phyloP scores from a whole-genome alignment of 1,284 basidiomycete genomes.

The Rhodotorula sp. region DNA sequence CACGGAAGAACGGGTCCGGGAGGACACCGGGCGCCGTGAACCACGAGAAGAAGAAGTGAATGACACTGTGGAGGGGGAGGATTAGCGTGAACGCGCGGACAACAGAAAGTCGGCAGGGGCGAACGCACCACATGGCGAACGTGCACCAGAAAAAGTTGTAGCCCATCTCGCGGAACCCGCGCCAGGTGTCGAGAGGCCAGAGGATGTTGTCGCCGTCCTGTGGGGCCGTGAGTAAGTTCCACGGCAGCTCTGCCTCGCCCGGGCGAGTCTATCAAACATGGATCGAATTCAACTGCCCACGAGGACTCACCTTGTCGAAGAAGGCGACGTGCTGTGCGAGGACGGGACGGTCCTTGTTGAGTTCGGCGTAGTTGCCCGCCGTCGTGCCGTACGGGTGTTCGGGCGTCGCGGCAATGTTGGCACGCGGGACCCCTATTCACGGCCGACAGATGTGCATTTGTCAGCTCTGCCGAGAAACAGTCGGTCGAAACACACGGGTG shows the following conservation, averaged over 20 bases:
- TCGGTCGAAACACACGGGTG: no score
- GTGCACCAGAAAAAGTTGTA: constrained; percentile 54
- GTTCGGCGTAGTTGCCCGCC: constrained; percentile 21
- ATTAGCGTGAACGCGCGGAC: not conserved
- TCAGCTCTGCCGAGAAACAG: not conserved
- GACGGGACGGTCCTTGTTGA: constrained; percentile 24
- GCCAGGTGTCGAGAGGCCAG: constrained; percentile 60
- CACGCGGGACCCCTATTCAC: constrained; percentile 19
- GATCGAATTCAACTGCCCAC: not conserved
- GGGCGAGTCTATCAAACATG: no score
- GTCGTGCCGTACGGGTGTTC: constrained; percentile 33
- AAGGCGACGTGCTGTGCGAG: constrained; percentile 31
- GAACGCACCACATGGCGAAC: constrained; percentile 47
- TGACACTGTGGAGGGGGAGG: constrained; percentile 39
- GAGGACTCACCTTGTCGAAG: constrained; percentile 19
- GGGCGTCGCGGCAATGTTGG: constrained; percentile 28
- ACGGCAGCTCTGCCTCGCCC: not conserved
- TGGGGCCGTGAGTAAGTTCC: not conserved
- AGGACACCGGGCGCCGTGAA: constrained; percentile 46
- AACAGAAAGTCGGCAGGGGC: no score
- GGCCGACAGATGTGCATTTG: not conserved
- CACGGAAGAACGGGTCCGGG: constrained; percentile 55
- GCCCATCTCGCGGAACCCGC: constrained; percentile 54
- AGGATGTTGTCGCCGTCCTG: constrained; percentile 55
- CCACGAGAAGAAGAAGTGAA: constrained; percentile 53